Base-by-base conservation (phyloP, 2,329 filamentous ascomycete species). In the Mycosphaerella sp. region DNA sequence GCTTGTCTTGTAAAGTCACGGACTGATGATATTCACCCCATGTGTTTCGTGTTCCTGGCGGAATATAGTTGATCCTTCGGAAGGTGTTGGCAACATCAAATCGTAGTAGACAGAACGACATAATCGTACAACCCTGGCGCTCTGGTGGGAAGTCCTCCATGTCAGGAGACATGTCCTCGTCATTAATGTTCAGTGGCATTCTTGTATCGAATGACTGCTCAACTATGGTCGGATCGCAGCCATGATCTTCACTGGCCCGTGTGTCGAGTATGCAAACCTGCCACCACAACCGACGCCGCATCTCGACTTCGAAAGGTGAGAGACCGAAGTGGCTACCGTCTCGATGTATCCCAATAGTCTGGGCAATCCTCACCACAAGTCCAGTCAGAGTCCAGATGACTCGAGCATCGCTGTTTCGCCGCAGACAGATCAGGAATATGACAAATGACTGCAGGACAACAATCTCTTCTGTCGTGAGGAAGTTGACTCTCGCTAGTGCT, bases 381-480 rank as follows among this genome's bases (percentile, higher is more conserved):
- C 80, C 80, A 1, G 75, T 79, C 57, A 83, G 65, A 6, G 79
- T 79, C 79, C 80, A 84, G 41, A 77, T 75, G 35, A 74, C 72
- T 16, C 74, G 66, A 17, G 74, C 72, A 55, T 75, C 72, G 55
- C 71, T 72, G 50, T 76, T 76, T 4, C 77, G 71, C 12, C 79
- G 74, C 56, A 73, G 68, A 64, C 79, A 71, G 39, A 82, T 78
- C 18, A 86, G 65, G 61, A 84, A 85, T 32, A 84, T 68, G 8
- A 81, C 71, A 34, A 82, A 77, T 0, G 82, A 79, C 64, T 85
- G 82, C 13, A 86, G 67, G 8, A 84, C 75, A 34, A 81, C 70
- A 16, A 81, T 70, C 61, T 82, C 82, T 51, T 82, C 78, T 6
- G 79, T 82, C 50, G 76, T 79, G 1, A 86, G 63, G 44, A 86